Conservation (phyloP, 2,329 filamentous ascomycete genomes). For the Paecilomyces sp. region DNA sequence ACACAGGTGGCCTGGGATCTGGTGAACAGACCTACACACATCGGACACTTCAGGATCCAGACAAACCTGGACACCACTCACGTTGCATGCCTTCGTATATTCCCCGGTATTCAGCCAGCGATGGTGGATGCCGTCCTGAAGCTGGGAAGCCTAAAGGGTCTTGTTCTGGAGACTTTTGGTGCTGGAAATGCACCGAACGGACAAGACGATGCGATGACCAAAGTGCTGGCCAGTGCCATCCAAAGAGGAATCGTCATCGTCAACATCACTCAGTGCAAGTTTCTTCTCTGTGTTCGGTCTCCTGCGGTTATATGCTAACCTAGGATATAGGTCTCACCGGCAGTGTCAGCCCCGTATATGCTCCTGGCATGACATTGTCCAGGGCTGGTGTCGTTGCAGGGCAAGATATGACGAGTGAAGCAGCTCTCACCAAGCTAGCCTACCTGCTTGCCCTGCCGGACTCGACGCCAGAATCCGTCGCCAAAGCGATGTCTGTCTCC, state of each 20-base stretch:
- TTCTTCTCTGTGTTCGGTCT: conserved; percentile 28
- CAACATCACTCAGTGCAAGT: conserved; percentile 82
- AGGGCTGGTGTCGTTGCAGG: conserved; percentile 83
- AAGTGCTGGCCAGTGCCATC: conserved; percentile 70
- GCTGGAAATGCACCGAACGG: conserved; percentile 86
- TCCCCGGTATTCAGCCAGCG: conserved; percentile 86
- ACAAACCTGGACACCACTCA: conserved; percentile 76
- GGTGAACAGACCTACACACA: conserved; percentile 64
- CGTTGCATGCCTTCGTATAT: conserved; percentile 82
- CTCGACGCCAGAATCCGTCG: conserved; percentile 59
- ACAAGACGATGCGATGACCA: conserved; percentile 69
- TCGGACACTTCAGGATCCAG: conserved; percentile 68
- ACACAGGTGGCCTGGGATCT: conserved; percentile 76
- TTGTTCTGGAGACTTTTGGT: conserved; percentile 87
- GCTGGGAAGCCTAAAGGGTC: conserved; percentile 67
- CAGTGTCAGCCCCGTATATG: conserved; percentile 71
- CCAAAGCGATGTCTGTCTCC: conserved; percentile 63
- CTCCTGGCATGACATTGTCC: conserved; percentile 68
- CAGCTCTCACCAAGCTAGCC: conserved; percentile 81
- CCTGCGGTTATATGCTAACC: conserved; percentile 27
- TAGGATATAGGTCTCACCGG: conserved; percentile 46
- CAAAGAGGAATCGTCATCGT: conserved; percentile 76
- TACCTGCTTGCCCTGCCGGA: conserved; percentile 69
- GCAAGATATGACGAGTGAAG: conserved; percentile 82
- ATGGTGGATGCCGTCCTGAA: conserved; percentile 82